Evolutionary conservation across 2,329 filamentous ascomycete species (phyloP), one percentile per base, ranked within the genome.

Genomic region (Capronia americana): DNA sequence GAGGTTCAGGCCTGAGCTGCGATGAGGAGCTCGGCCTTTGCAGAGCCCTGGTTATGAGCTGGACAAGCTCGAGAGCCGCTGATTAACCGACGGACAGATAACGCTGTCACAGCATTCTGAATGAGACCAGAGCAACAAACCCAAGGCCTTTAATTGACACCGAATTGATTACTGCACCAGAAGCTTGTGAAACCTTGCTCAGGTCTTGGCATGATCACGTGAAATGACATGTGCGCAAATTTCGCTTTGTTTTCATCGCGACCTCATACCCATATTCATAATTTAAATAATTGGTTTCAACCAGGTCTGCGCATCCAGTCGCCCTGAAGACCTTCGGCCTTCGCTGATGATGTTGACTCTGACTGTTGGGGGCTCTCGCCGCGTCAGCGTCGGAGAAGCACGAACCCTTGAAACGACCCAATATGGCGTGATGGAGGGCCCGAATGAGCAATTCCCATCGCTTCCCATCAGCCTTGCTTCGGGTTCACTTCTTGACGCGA

Each of bases 361-460:
- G 2, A 44, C 38, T 44, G 14, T n/a, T 44, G 6, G 17, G 14
- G 17, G 14, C 38, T 17, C 38, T 41, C 38, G 38, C 14, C 48
- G 10, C 48, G 48, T 51, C 48, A 51, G 24, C 20, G 20, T 51
- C 20, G 48, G 48, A 12, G 14, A 28, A 28, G 48, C 20, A 51
- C 48, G 12, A 23, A 32, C 59, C 59, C 64, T 60, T 60, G 46
- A 66, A 30, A 55, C 53, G 53, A 34, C 24, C 53, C 17, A 46
- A 28, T 12, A 68, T 68, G 59, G 66, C 66, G 66, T 68, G 63
- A 68, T 68, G 63, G 14, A 20, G 46, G 58, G 34, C 34, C 51
- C 53, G 34, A 48, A 68, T 68, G 63, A 65, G 63, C 63, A 68
- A 68, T 65, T 8, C 44, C 53, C n/a, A 51, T 63, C 23, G 24